These are phyloP conservation scores for Cercophora newfieldiana DNA, from an alignment of 495 filamentous ascomycete species.

Conservation along the genomic window DNA sequence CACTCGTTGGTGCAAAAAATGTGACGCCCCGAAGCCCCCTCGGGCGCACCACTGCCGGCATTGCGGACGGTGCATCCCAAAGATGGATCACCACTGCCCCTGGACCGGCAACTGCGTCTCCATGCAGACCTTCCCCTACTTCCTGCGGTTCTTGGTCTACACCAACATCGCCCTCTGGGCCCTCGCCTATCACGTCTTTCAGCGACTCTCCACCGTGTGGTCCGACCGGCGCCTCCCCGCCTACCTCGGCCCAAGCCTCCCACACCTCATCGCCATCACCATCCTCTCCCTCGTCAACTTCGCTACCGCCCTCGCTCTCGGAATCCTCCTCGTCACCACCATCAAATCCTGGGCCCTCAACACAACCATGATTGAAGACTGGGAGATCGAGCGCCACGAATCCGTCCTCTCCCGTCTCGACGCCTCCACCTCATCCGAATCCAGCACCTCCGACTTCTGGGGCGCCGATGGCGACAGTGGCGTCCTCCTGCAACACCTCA, in stretches of 20 bases:
- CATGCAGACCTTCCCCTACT: slow-evolving; percentile 84
- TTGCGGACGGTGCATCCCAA: slow-evolving; percentile 86
- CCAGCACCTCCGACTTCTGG: slow-evolving; percentile 54
- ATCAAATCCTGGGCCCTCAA: slow-evolving; percentile 45
- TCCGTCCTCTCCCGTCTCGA: slow-evolving; percentile 64
- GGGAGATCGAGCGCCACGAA: slow-evolving; percentile 89
- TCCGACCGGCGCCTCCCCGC: slow-evolving; percentile 65
- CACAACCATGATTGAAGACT: slow-evolving; percentile 83
- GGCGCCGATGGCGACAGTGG: slow-evolving; percentile 22
- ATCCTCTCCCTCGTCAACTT: slow-evolving; percentile 61
- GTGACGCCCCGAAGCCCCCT: slow-evolving; percentile 77
- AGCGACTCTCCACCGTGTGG: slow-evolving; percentile 65
- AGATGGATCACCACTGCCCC: slow-evolving; percentile 99
- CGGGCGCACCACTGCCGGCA: slow-evolving; percentile 89
- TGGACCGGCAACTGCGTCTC: slow-evolving; percentile 96
- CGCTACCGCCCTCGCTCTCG: slow-evolving; percentile 63
- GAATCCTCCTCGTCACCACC: slow-evolving; percentile 59
- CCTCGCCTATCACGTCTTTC: slow-evolving; percentile 59
- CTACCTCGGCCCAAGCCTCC: slow-evolving; percentile 73
- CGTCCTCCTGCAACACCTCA: slow-evolving; percentile 56
- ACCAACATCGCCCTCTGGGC: slow-evolving; percentile 66
- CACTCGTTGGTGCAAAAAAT: slow-evolving; percentile 81
- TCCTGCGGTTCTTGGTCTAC: slow-evolving; percentile 84
- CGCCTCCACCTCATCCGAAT: not conserved
- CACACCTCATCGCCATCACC: slow-evolving; percentile 66